Base-by-base conservation (phyloP, 306 rosid species). In the Alnus glutinosa region DNA sequence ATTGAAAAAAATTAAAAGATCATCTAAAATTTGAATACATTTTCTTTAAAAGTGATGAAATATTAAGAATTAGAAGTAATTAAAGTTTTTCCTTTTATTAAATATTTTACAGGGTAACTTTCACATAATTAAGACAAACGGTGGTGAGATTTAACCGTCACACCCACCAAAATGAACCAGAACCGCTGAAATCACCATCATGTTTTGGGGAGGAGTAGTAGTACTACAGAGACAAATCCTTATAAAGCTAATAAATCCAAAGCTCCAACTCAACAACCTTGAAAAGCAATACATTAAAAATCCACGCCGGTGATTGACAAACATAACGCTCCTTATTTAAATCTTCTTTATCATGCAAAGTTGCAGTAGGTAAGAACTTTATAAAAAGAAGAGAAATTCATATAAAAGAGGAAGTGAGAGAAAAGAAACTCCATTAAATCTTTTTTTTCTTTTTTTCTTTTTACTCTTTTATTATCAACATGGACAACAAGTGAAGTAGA, bases 221-320 rank as follows among this genome's bases (percentile, higher is more conserved):
- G 7, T 42, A 42, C 42, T 52, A 44, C 19, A 5, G n/a, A 5
- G 82, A 73, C 79, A 76, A 71, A 55, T 46, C 63, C 23, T 2
- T 5, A 30, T 71, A 71, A 72, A 83, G 70, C 82, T 79, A 75
- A 78, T 85, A 85, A 85, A 72, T 76, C 88, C 70, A 80, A 83
- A 59, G 74, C 76, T 58, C 68, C 81, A 19, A 77, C 82, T 71
- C 84, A 86, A 82, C 86, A 79, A 86, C 80, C 80, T 77, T n/a
- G 75, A 79, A 74, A 76, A 74, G 78, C 71, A 85, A 85, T 78
- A 36, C 83, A 78, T 74, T 80, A 68, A 85, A 81, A 75, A 13
- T 75, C 80, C 67, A 46, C 54, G 59, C 58, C 42, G 73, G 79
- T 67, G 73, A 58, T 55, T 37, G 64, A 55, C 55, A 80, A 63